Base-by-base conservation (phyloP, 2,329 filamentous ascomycete genomes). In the Didymella lethalis region DNA sequence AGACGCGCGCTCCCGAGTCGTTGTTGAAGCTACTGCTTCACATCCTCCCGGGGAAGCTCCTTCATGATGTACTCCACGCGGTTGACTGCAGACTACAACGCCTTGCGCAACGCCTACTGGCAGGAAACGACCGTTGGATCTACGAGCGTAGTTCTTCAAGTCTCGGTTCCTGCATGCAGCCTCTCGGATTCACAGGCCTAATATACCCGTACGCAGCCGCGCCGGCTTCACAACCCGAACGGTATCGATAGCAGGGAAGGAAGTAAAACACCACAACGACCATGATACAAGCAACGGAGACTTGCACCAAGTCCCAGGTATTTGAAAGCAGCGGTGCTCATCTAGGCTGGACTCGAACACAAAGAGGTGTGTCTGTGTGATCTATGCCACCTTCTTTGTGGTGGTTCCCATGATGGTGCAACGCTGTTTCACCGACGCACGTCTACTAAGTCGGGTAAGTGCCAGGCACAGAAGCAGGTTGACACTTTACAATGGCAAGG, bases 351-450 rank as follows among this genome's bases (percentile, higher is more conserved):
- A 18, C 49, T 58, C 32, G 45, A 49, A 38, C 46, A 49, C 45
- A 34, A 25, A 31, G 14, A 40, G 32, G 26, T 45, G 40, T 54
- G 49, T 25, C 20, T 48, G 44, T 53, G 48, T 53, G 55, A 53
- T 53, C 45, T 25, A 48, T 38, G 49, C 40, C 49, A 58, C 56
- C 18, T 38, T 48, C 26, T 38, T 54, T 54, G 20, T 54, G 49
- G 48, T 52, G 40, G 45, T 34, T 20, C 45, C n/a, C 40, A 49
- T 49, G 26, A 50, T 44, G 38, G 58, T 58, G 53, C 57, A 57
- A 63, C 52, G 60, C 55, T 48, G 65, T 70, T 66, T 68, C 67
- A 70, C 59, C 47, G 28, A 48, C 61, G 61, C 65, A 64, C 50
- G 48, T 53, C 50, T 54, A 56, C 61, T 52, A 54, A 65, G 59